A percentile compares a stretch with the other conserved stretches of the same genome.
These are phyloP conservation scores for Paramarasmius palmivorus DNA, from an alignment of 1,284 basidiomycete genomes.

Conservation along the genomic window DNA sequence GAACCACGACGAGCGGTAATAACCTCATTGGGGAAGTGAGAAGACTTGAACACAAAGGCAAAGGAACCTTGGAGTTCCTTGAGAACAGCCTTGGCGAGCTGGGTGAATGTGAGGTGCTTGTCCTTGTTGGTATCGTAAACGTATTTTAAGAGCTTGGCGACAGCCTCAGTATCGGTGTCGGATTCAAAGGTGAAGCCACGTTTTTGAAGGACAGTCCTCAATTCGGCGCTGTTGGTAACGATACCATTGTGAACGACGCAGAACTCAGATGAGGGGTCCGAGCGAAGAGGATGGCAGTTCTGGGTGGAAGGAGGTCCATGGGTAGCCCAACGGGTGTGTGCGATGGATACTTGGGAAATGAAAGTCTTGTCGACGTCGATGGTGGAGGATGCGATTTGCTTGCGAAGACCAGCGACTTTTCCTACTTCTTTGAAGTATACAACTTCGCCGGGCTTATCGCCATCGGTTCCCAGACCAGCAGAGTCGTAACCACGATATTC, in stretches of 20 bases:
- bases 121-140: conserved; percentile 93
- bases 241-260: conserved; percentile 98
- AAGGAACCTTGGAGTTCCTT: conserved; percentile 99
- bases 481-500: conserved; percentile 99
- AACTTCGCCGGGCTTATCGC: conserved; percentile 80
- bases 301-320: conserved; percentile 87
- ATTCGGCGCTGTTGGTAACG: conserved; percentile 92
- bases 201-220: conserved; percentile 93
- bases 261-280: conserved; percentile 85
- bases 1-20: conserved; percentile 97
- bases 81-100: conserved; percentile 92
- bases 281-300: conserved; percentile 97
- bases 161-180: conserved; percentile 98
- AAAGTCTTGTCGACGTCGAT: conserved; percentile 84
- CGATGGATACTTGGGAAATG: conserved; percentile 92
- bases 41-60: conserved; percentile 99
- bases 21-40: conserved; percentile 95
- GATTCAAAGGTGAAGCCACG: conserved; percentile 94
- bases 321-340: conserved; percentile 99
- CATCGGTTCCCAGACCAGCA: conserved; percentile 94
- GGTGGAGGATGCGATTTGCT: conserved; percentile 81
- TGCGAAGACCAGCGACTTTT: conserved; percentile 93
- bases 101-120: conserved; percentile 81
- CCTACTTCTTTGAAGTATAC: conserved; percentile 98
- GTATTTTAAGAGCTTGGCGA: conserved; percentile 96